These are phyloP conservation scores for Brettanomyces nanus DNA, from an alignment of 805 yeast species.

Conservation along the genomic window DNA sequence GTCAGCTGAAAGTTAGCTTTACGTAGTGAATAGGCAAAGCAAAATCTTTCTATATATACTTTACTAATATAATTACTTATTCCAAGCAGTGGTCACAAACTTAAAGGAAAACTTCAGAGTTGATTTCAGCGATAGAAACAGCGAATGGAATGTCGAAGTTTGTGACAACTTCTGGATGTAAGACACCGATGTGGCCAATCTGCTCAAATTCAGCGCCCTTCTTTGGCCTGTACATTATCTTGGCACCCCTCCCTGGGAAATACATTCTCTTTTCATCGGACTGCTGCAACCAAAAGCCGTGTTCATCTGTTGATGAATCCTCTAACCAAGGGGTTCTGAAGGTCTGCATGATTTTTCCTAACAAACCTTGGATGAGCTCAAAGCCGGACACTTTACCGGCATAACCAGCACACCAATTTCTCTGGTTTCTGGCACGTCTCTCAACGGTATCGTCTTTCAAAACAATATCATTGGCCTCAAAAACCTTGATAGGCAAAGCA, in stretches of 20 bases:
- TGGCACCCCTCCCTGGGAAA: constrained; percentile 98
- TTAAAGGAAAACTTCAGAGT: constrained; percentile 79
- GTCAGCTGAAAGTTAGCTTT: not conserved
- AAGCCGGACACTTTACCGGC: constrained; percentile 96
- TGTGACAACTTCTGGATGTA: constrained; percentile 89
- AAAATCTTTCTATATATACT: constrained; percentile 6
- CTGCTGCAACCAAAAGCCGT: constrained; percentile 85
- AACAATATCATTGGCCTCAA: constrained; percentile 93
- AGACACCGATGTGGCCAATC: constrained; percentile 85
- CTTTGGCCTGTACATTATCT: constrained; percentile 61
- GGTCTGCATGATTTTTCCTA: constrained; percentile 94
- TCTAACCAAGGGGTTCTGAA: constrained; percentile 81
- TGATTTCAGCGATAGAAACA: constrained; percentile 83
- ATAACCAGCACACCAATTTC: constrained; percentile 90
- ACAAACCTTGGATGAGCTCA: constrained; percentile 87
- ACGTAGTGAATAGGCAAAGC: no score
- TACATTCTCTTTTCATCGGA: constrained; percentile 59
- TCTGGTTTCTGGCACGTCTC: constrained; percentile 84
- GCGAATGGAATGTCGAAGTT: constrained; percentile 89
- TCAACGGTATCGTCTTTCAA: constrained; percentile 68
- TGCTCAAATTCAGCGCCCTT: constrained; percentile 48
- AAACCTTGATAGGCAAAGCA: constrained; percentile 87
- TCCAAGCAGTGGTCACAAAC: no score
- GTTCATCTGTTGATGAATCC: constrained; percentile 42
- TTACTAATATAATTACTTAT: no score